phyloP scores from a whole-genome alignment of 768 basidiomycete genomes.

The Daedaleopsis nitida region DNA sequence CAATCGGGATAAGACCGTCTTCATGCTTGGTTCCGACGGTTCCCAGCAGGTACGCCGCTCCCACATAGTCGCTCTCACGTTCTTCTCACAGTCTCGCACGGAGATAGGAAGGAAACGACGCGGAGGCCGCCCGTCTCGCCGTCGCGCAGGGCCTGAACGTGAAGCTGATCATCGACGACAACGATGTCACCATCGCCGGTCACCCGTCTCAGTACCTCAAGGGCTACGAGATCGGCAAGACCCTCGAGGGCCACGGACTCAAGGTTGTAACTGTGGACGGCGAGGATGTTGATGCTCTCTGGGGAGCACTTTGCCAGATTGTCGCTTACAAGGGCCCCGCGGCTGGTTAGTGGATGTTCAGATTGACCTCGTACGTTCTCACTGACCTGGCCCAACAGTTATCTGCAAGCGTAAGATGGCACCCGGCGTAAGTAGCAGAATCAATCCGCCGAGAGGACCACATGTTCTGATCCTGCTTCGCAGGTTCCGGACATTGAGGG shows the following conservation, averaged over 20 bases:
- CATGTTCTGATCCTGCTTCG: constrained; percentile 54
- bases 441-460: constrained; percentile 36
- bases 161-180: constrained; percentile 87
- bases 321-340: constrained; percentile 73
- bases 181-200: constrained; percentile 91
- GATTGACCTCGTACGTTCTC: not conserved
- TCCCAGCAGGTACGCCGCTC: constrained; percentile 60
- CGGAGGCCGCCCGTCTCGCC: constrained; percentile 85
- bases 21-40: constrained; percentile 86
- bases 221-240: constrained; percentile 72
- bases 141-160: constrained; percentile 83
- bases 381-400: constrained; percentile 42
- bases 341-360: constrained; percentile 50
- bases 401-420: constrained; percentile 60
- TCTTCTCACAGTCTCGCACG: not conserved
- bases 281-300: constrained; percentile 79
- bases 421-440: constrained; percentile 32
- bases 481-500: constrained; percentile 73
- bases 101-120: constrained; percentile 75
- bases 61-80: not conserved
- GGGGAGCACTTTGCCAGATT: constrained; percentile 60
- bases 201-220: constrained; percentile 86
- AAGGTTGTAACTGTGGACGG: constrained; percentile 74
- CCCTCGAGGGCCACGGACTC: constrained; percentile 80
- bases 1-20: constrained; percentile 73